Evolutionary conservation across 2,329 filamentous ascomycete species (phyloP), one percentile per base, ranked within the genome.

Genomic region (Beauveria sp.): DNA sequence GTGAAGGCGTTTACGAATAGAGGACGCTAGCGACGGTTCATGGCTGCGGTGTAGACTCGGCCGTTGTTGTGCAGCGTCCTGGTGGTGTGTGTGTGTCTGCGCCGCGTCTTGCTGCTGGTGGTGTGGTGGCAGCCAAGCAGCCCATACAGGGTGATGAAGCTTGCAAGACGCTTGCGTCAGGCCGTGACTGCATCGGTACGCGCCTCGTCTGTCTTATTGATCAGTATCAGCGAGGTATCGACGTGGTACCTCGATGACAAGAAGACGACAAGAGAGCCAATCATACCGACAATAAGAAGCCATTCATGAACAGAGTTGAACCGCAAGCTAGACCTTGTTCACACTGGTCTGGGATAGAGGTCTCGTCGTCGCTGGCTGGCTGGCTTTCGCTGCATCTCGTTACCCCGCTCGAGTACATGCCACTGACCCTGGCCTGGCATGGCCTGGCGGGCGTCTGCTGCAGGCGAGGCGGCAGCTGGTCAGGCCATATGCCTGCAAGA

Each of bases 341-440:
- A 53, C 8, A n/a, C 20, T 53, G 50, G 30, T 43, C 22, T 10
- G 30, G 30, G 30, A 12, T 34, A 34, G 30, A 34, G 16, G 20
- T 3, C 24, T 48, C 46, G 14, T 48, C 46, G 16, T 26, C 8
- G 14, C 40, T 18, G 24, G 46, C 46, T 48, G 22, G 22, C n/a
- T 43, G 40, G 40, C 40, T 43, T 43, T 43, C 46, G 18, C 24
- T 44, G 52, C 52, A 43, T 55, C 52, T 22, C 52, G 6, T 57
- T 57, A 57, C 55, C 55, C 55, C 55, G 55, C 55, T 57, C 55
- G 26, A 8, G 43, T 47, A 56, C 54, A 56, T 56, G 41, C 53
- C 51, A 34, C 12, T 26, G 22, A 20, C n/a, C 30, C 30, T 37
- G 40, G 24, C 24, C 24, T 30, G 18, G 54, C 4, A 22, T 43